These are phyloP conservation scores for Drechslera avenae DNA, from an alignment of 2,329 filamentous ascomycete genomes.

Conservation along the genomic window DNA sequence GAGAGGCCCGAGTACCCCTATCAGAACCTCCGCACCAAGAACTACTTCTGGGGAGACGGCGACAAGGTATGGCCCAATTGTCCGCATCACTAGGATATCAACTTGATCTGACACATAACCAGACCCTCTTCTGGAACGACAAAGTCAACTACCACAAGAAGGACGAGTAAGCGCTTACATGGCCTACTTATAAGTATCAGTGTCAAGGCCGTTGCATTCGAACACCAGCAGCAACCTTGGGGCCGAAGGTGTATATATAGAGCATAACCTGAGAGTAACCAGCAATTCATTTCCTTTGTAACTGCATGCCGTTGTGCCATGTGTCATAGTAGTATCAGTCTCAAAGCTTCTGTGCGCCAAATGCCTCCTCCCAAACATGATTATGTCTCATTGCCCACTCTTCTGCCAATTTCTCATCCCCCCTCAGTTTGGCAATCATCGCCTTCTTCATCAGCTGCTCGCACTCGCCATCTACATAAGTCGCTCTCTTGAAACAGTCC, in stretches of 20 bases:
- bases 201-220: slow-evolving; percentile 6
- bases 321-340: not conserved
- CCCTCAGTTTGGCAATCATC: slow-evolving; percentile 72
- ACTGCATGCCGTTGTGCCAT: slow-evolving; percentile 14
- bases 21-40: slow-evolving; percentile 97
- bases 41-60: slow-evolving; percentile 92
- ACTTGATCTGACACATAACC: slow-evolving; percentile 1
- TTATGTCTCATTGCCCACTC: slow-evolving; percentile 48
- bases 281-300: slow-evolving; percentile 44
- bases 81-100: not conserved
- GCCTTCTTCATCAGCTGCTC: slow-evolving; percentile 84
- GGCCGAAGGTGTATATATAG: slow-evolving; percentile 29
- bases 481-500: slow-evolving; percentile 64
- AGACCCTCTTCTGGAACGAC: slow-evolving; percentile 79
- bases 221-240: slow-evolving; percentile 4
- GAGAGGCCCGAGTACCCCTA: slow-evolving; percentile 93
- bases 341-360: slow-evolving; percentile 3
- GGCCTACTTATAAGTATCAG: slow-evolving; percentile 4
- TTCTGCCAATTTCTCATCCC: slow-evolving; percentile 43
- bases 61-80: slow-evolving; percentile 74
- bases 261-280: slow-evolving; percentile 29
- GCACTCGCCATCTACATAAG: slow-evolving; percentile 72
- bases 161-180: slow-evolving; percentile 60
- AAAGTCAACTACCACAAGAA: slow-evolving; percentile 97
- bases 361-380: slow-evolving; percentile 40